phyloP scores from a whole-genome alignment of 1,284 basidiomycete genomes.

The Cryptococcus floricola region DNA sequence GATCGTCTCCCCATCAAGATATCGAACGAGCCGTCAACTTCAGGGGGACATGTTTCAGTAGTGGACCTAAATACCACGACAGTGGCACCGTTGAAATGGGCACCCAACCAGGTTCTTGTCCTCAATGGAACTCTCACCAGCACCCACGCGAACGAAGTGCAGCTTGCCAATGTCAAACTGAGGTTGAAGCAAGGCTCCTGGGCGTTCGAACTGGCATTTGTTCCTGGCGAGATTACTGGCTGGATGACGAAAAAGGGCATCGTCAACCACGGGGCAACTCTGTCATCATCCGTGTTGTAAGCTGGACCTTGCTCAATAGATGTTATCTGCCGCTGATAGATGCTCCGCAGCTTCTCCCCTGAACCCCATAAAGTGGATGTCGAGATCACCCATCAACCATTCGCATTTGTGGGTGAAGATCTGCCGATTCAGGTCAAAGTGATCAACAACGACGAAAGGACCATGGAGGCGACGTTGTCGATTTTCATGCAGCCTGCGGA shows the following conservation, averaged over 20 bases:
- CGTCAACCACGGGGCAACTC: slow-evolving; percentile 12
- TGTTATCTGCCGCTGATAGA: not conserved
- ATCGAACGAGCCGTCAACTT: not conserved
- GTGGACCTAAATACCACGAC: not conserved
- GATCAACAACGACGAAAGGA: slow-evolving; percentile 63
- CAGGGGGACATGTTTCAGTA: not conserved
- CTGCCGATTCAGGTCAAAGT: slow-evolving; percentile 67
- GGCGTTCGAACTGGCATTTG: slow-evolving; percentile 29
- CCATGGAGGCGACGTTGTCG: slow-evolving; percentile 65
- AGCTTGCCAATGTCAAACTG: slow-evolving; percentile 29
- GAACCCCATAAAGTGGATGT: slow-evolving; percentile 60
- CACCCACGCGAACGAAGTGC: slow-evolving; percentile 18
- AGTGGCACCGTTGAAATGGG: slow-evolving; percentile 22
- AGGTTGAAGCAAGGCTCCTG: slow-evolving; percentile 29
- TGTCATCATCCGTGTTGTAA: slow-evolving; percentile 19
- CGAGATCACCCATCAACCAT: slow-evolving; percentile 57
- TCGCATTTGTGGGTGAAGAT: slow-evolving; percentile 72
- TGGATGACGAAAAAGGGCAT: slow-evolving; percentile 20
- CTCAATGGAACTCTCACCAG: slow-evolving; percentile 17
- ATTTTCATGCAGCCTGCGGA: slow-evolving; percentile 73
- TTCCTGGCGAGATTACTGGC: slow-evolving; percentile 10
- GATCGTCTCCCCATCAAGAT: slow-evolving; percentile 26
- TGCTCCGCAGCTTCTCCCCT: slow-evolving; percentile 57
- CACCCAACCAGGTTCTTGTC: slow-evolving; percentile 11
- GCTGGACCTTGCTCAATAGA: not conserved